phyloP scores from a whole-genome alignment of 1,139 yeast genomes.

The Blastobotrys ciferrii region DNA sequence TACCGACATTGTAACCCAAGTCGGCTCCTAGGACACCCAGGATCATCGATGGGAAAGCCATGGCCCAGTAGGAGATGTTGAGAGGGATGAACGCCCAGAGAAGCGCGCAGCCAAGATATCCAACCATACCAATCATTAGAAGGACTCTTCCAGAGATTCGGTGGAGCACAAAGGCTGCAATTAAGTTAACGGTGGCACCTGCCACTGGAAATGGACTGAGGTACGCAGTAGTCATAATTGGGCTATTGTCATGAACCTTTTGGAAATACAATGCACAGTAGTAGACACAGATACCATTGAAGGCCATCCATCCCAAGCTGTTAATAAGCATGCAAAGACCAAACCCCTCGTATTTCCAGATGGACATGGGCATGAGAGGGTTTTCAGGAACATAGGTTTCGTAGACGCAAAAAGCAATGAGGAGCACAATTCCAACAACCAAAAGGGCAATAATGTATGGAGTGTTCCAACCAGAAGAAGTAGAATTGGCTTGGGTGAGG shows the following conservation, averaged over 20 bases:
- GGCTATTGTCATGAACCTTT: constrained; percentile 36
- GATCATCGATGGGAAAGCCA: constrained; percentile 45
- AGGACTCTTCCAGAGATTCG: constrained; percentile 42
- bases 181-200: constrained; percentile 41
- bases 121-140: constrained; percentile 37
- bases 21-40: constrained; percentile 47
- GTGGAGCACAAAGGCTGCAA: constrained; percentile 47
- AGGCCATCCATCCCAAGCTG: constrained; percentile 41
- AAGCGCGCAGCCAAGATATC: constrained; percentile 39
- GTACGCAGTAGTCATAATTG: constrained; percentile 44
- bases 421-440: constrained; percentile 33
- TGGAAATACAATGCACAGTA: constrained; percentile 45
- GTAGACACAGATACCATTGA: constrained; percentile 42
- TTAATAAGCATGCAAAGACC: constrained; percentile 40
- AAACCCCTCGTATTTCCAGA: constrained; percentile 42
- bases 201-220: constrained; percentile 41
- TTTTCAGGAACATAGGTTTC: constrained; percentile 36
- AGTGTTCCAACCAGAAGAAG: constrained; percentile 30
- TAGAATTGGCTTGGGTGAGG: constrained; percentile 35
- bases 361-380: constrained; percentile 47
- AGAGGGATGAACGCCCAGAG: constrained; percentile 43
- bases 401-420: constrained; percentile 33
- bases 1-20: constrained; percentile 44
- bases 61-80: constrained; percentile 41
- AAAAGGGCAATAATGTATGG: constrained; percentile 37